phyloP scores from a whole-genome alignment of 2,329 filamentous ascomycete species.

The Cladosporium sp. region DNA sequence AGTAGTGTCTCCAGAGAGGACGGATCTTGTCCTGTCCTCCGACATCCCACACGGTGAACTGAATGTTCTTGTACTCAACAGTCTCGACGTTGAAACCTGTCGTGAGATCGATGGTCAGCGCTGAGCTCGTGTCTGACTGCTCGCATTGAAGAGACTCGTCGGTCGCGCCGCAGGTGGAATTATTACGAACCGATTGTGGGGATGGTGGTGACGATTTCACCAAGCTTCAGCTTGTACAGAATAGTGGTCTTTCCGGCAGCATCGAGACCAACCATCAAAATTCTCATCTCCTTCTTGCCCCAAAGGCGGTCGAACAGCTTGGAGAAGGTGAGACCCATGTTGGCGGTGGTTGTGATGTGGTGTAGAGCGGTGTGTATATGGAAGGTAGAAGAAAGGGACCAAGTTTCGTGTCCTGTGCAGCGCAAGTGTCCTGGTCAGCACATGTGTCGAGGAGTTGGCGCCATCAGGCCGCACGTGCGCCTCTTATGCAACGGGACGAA shows the following conservation, averaged over 20 bases:
- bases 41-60: constrained; percentile 99
- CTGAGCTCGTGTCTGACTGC: neutral
- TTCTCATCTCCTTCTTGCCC: constrained; percentile 97
- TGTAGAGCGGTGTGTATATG: constrained; percentile 4
- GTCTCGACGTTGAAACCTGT: constrained; percentile 94
- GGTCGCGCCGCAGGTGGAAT: neutral
- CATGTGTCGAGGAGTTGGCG: neutral
- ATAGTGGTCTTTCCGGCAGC: constrained; percentile 99
- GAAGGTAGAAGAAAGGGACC: constrained; percentile 7
- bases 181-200: constrained; percentile 71
- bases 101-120: constrained; percentile 2
- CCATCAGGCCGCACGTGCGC: neutral
- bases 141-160: neutral
- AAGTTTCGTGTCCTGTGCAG: constrained; percentile 7
- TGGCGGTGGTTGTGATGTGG: constrained; percentile 46
- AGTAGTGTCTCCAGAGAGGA: constrained; percentile 96
- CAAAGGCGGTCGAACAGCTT: constrained; percentile 99
- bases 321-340: constrained; percentile 88
- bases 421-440: constrained; percentile 6
- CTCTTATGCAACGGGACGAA: neutral
- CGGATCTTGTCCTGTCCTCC: constrained; percentile 99
- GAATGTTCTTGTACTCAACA: constrained; percentile 98
- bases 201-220: constrained; percentile 96
- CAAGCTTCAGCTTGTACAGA: constrained; percentile 97
- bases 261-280: constrained; percentile 96